Percentiles rank a stretch among this genome's conserved stretches.
Conservation (phyloP, 78 protist genomes). For the Dictyostelium firmibasis region DNA sequence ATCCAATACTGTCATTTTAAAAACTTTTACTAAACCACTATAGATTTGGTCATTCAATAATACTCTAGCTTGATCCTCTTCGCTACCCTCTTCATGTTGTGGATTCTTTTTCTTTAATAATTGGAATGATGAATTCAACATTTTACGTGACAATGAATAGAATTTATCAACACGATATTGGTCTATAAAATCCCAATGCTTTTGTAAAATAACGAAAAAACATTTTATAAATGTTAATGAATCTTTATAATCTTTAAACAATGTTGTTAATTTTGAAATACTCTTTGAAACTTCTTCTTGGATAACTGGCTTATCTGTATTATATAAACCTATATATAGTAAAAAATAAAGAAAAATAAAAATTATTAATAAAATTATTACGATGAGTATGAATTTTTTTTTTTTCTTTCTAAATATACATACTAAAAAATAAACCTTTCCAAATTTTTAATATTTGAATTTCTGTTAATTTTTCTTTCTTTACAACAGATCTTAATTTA, state of each 20-base stretch:
- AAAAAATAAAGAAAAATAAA: not conserved
- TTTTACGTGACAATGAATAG: conserved; percentile 41
- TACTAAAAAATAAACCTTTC: conserved; percentile 70
- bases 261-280: conserved; percentile 8
- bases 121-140: conserved; percentile 5
- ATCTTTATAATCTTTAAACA: not conserved
- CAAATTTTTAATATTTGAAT: conserved; percentile 55
- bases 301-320: conserved; percentile 32
- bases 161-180: conserved; percentile 54
- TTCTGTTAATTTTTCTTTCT: conserved; percentile 9
- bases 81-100: not conserved
- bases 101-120: not conserved
- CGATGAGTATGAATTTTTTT: not conserved
- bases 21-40: not conserved
- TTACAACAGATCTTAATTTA: not conserved
- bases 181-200: conserved; percentile 50
- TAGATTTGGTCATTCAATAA: not conserved
- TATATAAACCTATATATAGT: conserved; percentile 56
- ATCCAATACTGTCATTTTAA: not conserved
- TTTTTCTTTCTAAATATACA: not conserved
- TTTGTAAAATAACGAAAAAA: conserved; percentile 24
- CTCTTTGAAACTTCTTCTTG: conserved; percentile 37
- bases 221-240: conserved; percentile 9
- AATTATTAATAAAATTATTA: not conserved
- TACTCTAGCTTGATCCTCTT: not conserved